These are phyloP conservation scores for Colletotrichum destructivum DNA, from an alignment of 2,329 filamentous ascomycete species.

Conservation along the genomic window DNA sequence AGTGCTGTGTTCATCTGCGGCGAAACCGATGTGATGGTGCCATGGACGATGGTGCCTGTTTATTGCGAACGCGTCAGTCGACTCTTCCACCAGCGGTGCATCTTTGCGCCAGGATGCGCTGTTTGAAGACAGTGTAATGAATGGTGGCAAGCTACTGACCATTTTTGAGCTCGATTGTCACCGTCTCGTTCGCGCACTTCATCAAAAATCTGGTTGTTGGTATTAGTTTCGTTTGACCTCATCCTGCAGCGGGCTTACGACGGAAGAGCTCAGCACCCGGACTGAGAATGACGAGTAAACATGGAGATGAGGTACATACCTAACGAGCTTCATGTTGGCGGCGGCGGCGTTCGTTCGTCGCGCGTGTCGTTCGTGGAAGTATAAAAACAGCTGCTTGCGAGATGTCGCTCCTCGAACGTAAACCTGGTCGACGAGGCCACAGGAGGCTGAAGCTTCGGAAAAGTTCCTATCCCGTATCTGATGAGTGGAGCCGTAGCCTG, in stretches of 20 bases:
- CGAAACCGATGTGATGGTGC: slow-evolving; percentile 96
- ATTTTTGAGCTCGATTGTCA: slow-evolving; percentile 98
- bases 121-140: neutral
- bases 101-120: neutral
- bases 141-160: slow-evolving; percentile 66
- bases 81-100: too few relatives aligned
- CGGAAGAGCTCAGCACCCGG: slow-evolving; percentile 34
- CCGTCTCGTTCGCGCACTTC: slow-evolving; percentile 99
- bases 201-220: slow-evolving; percentile 84
- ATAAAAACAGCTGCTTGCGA: slow-evolving; percentile 7
- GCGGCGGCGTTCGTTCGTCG: slow-evolving; percentile 30
- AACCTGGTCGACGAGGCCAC: slow-evolving; percentile 17
- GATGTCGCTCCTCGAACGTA: slow-evolving; percentile 23
- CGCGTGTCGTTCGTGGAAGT: slow-evolving; percentile 16
- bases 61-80: slow-evolving; percentile 23
- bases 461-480: slow-evolving; percentile 40
- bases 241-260: slow-evolving; percentile 10
- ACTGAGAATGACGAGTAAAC: slow-evolving; percentile 50
- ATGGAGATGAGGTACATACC: slow-evolving; percentile 72
- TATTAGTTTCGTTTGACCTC: slow-evolving; percentile 48
- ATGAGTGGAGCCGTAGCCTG: slow-evolving; percentile 24
- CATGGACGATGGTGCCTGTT: slow-evolving; percentile 92
- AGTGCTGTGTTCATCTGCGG: slow-evolving; percentile 99
- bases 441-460: slow-evolving; percentile 41
- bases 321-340: slow-evolving; percentile 93